Evolutionary conservation across 148 eudicot species (phyloP).

Genomic region (Rhododendron kiyosumense): DNA sequence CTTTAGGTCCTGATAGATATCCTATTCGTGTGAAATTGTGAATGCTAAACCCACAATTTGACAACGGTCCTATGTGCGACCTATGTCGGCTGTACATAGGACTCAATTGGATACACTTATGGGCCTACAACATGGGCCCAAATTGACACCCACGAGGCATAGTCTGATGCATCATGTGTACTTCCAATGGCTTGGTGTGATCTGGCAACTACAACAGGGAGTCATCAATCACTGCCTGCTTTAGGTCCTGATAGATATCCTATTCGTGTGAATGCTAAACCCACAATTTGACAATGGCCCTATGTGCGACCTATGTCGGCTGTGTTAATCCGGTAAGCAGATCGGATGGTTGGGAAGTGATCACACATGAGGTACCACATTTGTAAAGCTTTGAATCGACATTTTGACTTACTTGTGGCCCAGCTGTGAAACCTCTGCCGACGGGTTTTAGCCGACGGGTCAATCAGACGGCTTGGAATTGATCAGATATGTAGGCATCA

Average conservation of each 20-base stretch:
- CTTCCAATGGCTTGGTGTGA: too few species aligned
- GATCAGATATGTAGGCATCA: not conserved
- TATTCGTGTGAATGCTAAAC: not conserved
- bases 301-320: not conserved
- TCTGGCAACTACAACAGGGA: too few species aligned
- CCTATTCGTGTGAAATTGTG: not conserved
- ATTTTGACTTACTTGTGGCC: not conserved
- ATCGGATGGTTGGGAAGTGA: not conserved
- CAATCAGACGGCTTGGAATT: not conserved
- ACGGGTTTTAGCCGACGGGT: not conserved
- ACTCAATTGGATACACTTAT: too few species aligned
- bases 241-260: not conserved
- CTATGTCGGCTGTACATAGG: not conserved
- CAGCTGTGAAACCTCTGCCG: not conserved
- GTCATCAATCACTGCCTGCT: too few species aligned
- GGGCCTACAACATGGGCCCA: too few species aligned
- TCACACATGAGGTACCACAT: not conserved
- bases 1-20: too few species aligned
- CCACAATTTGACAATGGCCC: not conserved
- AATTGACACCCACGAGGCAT: too few species aligned
- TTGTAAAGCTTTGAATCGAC: not conserved
- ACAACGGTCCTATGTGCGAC: not conserved
- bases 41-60: not conserved
- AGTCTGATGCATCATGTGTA: too few species aligned
- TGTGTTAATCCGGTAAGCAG: not conserved